phyloP scores from a whole-genome alignment of 352 stramenopile species.

The Phytophthora sojae region DNA sequence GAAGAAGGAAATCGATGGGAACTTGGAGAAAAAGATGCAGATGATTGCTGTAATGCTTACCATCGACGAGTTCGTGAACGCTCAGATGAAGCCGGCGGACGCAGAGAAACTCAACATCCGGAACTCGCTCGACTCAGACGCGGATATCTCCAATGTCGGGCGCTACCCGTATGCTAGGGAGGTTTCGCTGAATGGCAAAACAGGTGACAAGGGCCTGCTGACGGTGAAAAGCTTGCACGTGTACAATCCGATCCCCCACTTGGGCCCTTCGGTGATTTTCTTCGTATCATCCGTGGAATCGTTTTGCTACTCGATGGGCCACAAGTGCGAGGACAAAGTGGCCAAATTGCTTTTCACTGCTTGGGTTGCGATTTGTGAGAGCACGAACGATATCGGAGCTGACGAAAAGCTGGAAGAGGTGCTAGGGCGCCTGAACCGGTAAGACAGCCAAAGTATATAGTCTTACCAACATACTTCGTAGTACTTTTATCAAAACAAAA shows the following conservation, averaged over 20 bases:
- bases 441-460: neutral
- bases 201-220: neutral
- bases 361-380: constrained; percentile 22
- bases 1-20: constrained; percentile 36
- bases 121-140: constrained; percentile 27
- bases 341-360: constrained; percentile 22
- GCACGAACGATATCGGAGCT: constrained; percentile 11
- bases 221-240: constrained; percentile 38
- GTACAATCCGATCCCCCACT: constrained; percentile 35
- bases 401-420: constrained; percentile 15
- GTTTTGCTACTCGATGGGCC: constrained; percentile 38
- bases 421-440: constrained; percentile 2
- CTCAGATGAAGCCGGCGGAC: constrained; percentile 20
- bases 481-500: no score
- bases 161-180: constrained; percentile 27
- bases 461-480: no score
- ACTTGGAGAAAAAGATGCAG: constrained; percentile 19
- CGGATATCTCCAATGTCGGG: constrained; percentile 37
- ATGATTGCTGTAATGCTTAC: constrained; percentile 20
- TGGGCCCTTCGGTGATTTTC: constrained; percentile 27
- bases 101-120: constrained; percentile 21
- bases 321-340: constrained; percentile 40
- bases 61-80: constrained; percentile 25
- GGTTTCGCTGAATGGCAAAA: constrained; percentile 10
- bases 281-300: constrained; percentile 36